Conservation (phyloP, 2,329 filamentous ascomycete species). For the Colletotrichum sp. region DNA sequence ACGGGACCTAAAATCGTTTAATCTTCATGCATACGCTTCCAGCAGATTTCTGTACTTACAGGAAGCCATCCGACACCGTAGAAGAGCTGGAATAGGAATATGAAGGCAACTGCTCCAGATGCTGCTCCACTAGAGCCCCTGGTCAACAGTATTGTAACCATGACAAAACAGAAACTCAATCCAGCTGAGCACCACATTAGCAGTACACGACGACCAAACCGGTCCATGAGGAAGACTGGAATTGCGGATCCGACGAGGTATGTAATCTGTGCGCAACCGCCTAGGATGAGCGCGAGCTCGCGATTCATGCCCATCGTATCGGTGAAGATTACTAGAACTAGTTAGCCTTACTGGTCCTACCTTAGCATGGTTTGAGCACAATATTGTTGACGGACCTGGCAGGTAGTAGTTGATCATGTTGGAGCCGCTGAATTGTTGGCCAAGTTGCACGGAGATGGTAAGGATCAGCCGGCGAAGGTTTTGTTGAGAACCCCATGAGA, state of each 20-base stretch:
- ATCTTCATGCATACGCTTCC: background rate
- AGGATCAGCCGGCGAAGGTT: constrained; percentile 30
- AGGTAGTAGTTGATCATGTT: constrained; percentile 37
- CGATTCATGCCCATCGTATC: too few species aligned
- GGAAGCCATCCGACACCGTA: background rate
- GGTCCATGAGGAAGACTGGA: constrained; percentile 45
- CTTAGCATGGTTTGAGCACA: background rate
- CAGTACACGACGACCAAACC: constrained; percentile 43
- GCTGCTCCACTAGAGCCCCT: constrained; percentile 32
- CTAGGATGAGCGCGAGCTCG: constrained; percentile 57
- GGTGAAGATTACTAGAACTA: too few species aligned
- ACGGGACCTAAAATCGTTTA: background rate
- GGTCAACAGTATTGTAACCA: constrained; percentile 43
- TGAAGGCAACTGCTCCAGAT: constrained; percentile 45
- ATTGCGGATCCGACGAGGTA: constrained; percentile 45
- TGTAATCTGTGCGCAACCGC: constrained; percentile 45
- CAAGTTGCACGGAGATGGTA: constrained; percentile 29
- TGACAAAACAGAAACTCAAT: constrained; percentile 45
- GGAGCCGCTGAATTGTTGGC: constrained; percentile 31
- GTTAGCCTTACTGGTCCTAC: too few species aligned
- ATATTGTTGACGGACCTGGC: constrained; percentile 26
- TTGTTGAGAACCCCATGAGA: constrained; percentile 26
- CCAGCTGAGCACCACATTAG: constrained; percentile 45
- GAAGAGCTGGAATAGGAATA: constrained; percentile 46
- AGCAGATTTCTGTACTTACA: background rate